Evolutionary conservation across 2,329 filamentous ascomycete genomes (phyloP).

Genomic region (Penicillium paneum): DNA sequence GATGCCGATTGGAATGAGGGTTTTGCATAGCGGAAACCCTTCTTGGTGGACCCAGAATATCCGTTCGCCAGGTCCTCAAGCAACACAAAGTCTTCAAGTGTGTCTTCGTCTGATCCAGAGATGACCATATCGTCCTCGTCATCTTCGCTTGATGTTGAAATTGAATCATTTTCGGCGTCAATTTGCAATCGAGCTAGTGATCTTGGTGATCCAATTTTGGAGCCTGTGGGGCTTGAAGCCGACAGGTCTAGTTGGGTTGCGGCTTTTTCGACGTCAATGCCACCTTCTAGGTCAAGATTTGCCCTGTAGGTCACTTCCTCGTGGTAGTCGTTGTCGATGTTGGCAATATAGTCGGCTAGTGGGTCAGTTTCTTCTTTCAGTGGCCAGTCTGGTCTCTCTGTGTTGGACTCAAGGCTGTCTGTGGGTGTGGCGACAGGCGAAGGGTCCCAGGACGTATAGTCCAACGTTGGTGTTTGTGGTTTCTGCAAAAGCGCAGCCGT

Average conservation of each 20-base stretch:
- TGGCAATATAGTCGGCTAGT: conserved; percentile 41
- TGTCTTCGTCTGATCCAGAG: conserved; percentile 11
- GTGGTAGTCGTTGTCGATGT: conserved; percentile 35
- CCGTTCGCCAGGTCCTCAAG: conserved; percentile 46
- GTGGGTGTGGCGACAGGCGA: background rate
- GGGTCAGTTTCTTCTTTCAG: conserved; percentile 50
- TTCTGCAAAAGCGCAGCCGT: background rate
- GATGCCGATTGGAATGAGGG: conserved; percentile 52
- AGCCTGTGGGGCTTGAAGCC: background rate
- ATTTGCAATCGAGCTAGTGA: conserved; percentile 16
- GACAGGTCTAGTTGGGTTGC: background rate
- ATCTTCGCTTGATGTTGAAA: conserved; percentile 10
- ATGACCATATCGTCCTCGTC: conserved; percentile 12
- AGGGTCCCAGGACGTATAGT: background rate
- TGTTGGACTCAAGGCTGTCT: background rate
- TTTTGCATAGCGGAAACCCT: conserved; percentile 11
- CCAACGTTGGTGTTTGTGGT: background rate
- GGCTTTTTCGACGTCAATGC: conserved; percentile 8
- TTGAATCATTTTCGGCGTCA: conserved; percentile 11
- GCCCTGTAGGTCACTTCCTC: conserved; percentile 1
- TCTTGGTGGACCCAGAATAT: conserved; percentile 53
- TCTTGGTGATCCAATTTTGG: background rate
- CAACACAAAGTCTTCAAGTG: conserved; percentile 38
- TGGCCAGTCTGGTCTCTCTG: conserved; percentile 10
- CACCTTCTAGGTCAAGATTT: conserved; percentile 2